Base-by-base conservation (phyloP, 169 alveolate species). In the Cryptosporidium parvum region DNA sequence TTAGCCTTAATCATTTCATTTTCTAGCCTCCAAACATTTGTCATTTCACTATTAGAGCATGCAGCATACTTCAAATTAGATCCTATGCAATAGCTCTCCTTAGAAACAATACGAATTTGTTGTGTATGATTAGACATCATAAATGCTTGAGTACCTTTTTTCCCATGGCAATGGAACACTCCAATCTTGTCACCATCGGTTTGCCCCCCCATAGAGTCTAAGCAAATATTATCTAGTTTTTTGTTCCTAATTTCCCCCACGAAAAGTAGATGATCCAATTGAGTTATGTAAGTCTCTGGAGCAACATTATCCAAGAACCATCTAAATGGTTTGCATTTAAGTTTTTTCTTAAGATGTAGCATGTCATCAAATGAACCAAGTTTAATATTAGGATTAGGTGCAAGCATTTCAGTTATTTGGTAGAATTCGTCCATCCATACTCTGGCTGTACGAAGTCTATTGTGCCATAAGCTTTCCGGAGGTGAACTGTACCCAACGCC, bases 371-470 rank as follows among this genome's bases (percentile, higher is more conserved):
- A 80, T 12, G 73, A 23, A 1, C 89, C 89, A 6, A 80, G 37
- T 0, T 80, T 52, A 23, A 80, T 80, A 31, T 59, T 29, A 5
- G 73, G 73, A 59, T 80, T 62, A 26, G 89, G 89, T 35, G 89
- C 73, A 16, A 80, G 21, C 39, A 65, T n/a, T 12, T 75, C 91
- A 44, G 93, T 91, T n/a, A 92, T 26, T 35, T 85, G 84, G 69
- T 70, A 93, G 29, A 75, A 93, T 26, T 86, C 93, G 31, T 71
- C 94, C 91, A 92, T 67, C 94, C 94, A 92, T 1, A 70, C 70
- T 53, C 69, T 31, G 5, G 94, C 94, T 0, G 94, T 87, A 3
- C 94, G 91, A 14, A 87, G 69, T 44, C 94, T 87, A 48, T 92
- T 92, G 26, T 56, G 39, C 94, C 92, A 87, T 26, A 92, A 70